Conservation (phyloP, 2,329 filamentous ascomycete genomes). For the Colletotrichum navitas region DNA sequence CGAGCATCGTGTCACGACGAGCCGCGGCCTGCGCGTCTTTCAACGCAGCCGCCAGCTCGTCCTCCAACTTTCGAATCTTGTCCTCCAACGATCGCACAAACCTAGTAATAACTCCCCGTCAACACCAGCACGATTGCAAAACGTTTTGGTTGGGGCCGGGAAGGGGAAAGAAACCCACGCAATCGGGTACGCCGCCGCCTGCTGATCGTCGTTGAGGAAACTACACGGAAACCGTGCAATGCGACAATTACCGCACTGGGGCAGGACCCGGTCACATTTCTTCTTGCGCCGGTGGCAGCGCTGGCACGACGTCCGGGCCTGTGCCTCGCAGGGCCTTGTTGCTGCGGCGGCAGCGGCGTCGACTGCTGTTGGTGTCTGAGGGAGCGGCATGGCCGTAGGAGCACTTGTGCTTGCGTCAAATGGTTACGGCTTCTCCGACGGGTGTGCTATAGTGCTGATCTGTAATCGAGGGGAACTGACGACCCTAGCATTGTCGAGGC, state of each 20-base stretch:
- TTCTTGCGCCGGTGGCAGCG: conserved; percentile 59
- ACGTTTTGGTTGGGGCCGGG: not conserved
- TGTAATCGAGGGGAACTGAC: not conserved
- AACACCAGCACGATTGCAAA: not conserved
- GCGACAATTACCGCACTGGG: conserved; percentile 55
- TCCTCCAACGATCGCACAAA: conserved; percentile 34
- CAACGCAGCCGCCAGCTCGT: not conserved
- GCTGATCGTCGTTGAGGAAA: conserved; percentile 54
- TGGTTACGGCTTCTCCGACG: not conserved
- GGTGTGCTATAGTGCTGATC: not conserved
- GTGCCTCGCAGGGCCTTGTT: conserved; percentile 19
- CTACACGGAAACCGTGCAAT: conserved; percentile 55
- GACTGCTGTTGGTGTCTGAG: not conserved
- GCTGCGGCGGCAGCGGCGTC: not conserved
- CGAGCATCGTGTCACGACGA: not conserved
- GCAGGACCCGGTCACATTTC: conserved; percentile 55
- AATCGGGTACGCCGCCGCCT: conserved; percentile 56
- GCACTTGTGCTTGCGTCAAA: not conserved
- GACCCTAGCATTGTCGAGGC: not conserved
- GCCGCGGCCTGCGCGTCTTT: not conserved
- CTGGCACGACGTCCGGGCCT: conserved; percentile 50
- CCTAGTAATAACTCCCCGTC: not conserved
- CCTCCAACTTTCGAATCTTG: not conserved
- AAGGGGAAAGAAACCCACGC: conserved; percentile 48
- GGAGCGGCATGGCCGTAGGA: not conserved